Conservation (phyloP, 495 filamentous ascomycete genomes). For the Podospora pseudocomata region DNA sequence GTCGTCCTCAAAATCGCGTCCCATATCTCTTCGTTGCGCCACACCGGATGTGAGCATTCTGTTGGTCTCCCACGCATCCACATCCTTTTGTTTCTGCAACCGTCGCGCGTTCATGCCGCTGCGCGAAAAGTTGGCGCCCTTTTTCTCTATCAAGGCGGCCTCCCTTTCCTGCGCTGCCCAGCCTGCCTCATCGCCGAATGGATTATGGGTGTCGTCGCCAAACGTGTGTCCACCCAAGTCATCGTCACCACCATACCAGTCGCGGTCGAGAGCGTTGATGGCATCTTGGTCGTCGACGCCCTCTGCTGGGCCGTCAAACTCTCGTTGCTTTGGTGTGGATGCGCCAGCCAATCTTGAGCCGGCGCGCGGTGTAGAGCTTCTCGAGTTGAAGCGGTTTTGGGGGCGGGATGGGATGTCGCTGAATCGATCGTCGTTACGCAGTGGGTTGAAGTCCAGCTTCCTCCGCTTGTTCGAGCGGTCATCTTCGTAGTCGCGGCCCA, state of each 20-base stretch:
- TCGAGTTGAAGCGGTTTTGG: slow-evolving; percentile 37
- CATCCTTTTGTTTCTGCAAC: slow-evolving; percentile 84
- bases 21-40: slow-evolving; percentile 80
- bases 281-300: slow-evolving; percentile 43
- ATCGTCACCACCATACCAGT: slow-evolving; percentile 83
- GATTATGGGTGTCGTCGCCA: slow-evolving; percentile 66
- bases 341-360: slow-evolving; percentile 38
- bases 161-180: slow-evolving; percentile 68
- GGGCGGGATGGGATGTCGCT: slow-evolving; percentile 50
- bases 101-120: slow-evolving; percentile 61
- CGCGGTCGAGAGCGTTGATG: slow-evolving; percentile 70
- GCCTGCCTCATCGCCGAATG: slow-evolving; percentile 54
- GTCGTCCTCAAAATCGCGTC: slow-evolving; percentile 81
- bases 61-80: slow-evolving; percentile 97
- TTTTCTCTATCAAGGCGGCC: slow-evolving; percentile 67
- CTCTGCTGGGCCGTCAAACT: slow-evolving; percentile 53
- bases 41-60: slow-evolving; percentile 97
- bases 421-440: slow-evolving; percentile 55
- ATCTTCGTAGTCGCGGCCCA: slow-evolving; percentile 40
- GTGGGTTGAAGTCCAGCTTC: slow-evolving; percentile 56
- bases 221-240: slow-evolving; percentile 64
- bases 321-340: slow-evolving; percentile 48
- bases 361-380: slow-evolving; percentile 48
- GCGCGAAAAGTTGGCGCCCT: slow-evolving; percentile 55
- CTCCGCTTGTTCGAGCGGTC: slow-evolving; percentile 57